Base-by-base conservation (phyloP, 805 yeast genomes). In the Monosporozyma unispora region DNA sequence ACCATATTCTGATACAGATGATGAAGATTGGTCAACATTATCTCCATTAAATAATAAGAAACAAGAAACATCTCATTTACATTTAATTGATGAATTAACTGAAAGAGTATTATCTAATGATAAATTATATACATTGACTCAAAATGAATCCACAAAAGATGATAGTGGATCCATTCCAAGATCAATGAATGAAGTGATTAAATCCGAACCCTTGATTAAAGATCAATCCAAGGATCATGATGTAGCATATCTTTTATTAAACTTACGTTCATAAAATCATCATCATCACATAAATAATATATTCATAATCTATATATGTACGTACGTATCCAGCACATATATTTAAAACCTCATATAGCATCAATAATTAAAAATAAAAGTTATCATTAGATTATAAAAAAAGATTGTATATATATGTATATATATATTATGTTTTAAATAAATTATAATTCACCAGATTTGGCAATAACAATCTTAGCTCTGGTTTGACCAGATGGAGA, bases 21-120 rank as follows among this genome's bases (percentile, higher is more conserved):
- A 91, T 62, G 99, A 91, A 67, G 98, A 91, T 67, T 91, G 99
- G 99, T 85, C 82, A 53, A 0, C 83, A 90, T 48, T 78, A 35
- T 70, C 78, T 39, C 70, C 87, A 51, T 70, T 85, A 44, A 68
- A 56, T 45, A 54, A 54, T 35, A 47, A 56, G 18, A 53, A 51
- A 4, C 53, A 52, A 5, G 53, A 56, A 16, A 50, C 42, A 18
- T 48, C 48, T 18, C 54, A 55, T 23, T 48, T 52, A 9, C 49
- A 50, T 28, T 53, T 54, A 4, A 53, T 54, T 11, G 50, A 56
- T 33, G 56, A 53, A 1, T 54, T 50, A 23, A 53, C 49, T 22
- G 53, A 52, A 6, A 52, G 50, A 38, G 39, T 52, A 3, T 31
- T 31, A 10, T 29, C 48, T 1, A 45, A 47, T 27, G 31, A 31